These are phyloP conservation scores for Guadua angustifolia DNA, from an alignment of 176 grass and related monocot genomes.

Conservation along the genomic window DNA sequence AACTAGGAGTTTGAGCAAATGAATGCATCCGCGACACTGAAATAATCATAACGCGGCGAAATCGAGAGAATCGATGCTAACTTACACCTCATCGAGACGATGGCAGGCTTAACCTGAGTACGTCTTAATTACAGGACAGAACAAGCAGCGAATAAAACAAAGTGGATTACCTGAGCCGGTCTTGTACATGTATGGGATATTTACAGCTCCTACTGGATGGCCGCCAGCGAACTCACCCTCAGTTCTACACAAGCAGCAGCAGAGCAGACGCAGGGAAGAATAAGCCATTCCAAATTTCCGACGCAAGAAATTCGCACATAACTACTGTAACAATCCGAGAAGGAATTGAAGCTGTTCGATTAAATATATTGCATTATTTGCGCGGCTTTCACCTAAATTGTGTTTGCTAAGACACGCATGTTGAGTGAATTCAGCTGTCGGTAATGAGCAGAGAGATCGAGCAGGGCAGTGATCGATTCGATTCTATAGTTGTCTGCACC, in stretches of 20 bases:
- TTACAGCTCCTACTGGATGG: constrained; percentile 69
- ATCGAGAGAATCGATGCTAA: too few relatives aligned
- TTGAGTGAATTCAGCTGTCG: too few relatives aligned
- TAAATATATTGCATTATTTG: neutral
- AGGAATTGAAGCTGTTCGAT: neutral
- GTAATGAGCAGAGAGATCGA: too few relatives aligned
- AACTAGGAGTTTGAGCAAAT: neutral
- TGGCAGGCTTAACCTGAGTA: neutral
- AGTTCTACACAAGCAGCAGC: constrained; percentile 41
- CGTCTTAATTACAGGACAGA: neutral
- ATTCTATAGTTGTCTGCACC: constrained; percentile 31
- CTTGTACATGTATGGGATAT: constrained; percentile 75
- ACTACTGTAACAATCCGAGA: neutral
- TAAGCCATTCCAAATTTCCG: neutral
- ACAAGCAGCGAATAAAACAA: neutral
- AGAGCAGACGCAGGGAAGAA: neutral
- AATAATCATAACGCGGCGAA: neutral
- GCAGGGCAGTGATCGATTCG: neutral
- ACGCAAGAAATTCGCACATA: neutral
- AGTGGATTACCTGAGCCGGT: constrained; percentile 61
- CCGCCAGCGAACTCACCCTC: constrained; percentile 65
- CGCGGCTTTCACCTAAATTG: too few relatives aligned
- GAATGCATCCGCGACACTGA: neutral
- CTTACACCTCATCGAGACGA: neutral
- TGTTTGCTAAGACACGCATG: too few relatives aligned